These are phyloP conservation scores for Coniella vitis DNA, from an alignment of 2,329 filamentous ascomycete species.

Conservation along the genomic window DNA sequence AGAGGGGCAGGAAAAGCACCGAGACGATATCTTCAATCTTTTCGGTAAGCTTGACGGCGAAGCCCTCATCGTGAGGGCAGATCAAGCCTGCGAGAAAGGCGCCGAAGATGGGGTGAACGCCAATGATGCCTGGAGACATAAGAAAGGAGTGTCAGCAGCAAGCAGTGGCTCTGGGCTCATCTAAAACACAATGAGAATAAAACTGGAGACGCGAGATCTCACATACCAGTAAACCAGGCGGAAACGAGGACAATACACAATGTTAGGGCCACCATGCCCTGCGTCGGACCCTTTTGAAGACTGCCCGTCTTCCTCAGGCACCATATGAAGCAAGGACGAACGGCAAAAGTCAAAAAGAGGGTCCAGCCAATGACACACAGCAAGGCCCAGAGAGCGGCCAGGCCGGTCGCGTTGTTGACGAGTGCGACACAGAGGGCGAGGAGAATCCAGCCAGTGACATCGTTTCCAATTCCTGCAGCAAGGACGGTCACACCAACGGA, in stretches of 20 bases:
- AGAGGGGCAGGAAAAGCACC: slow-evolving; percentile 78
- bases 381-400: slow-evolving; percentile 80
- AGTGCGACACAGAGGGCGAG: slow-evolving; percentile 88
- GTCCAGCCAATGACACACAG: slow-evolving; percentile 69
- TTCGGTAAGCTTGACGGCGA: slow-evolving; percentile 84
- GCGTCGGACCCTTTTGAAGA: slow-evolving; percentile 81
- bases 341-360: slow-evolving; percentile 64
- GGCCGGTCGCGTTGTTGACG: slow-evolving; percentile 76
- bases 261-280: slow-evolving; percentile 76
- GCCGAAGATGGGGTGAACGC: slow-evolving; percentile 90
- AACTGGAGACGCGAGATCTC: neutral
- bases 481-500: slow-evolving; percentile 83
- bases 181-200: neutral
- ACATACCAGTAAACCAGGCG: slow-evolving; percentile 67
- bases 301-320: slow-evolving; percentile 66
- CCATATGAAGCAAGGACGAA: slow-evolving; percentile 71
- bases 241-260: slow-evolving; percentile 71
- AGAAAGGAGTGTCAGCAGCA: slow-evolving; percentile 7
- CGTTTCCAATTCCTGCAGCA: slow-evolving; percentile 87
- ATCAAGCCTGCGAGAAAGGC: slow-evolving; percentile 86
- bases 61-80: slow-evolving; percentile 82
- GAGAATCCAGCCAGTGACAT: slow-evolving; percentile 85
- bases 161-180: no score
- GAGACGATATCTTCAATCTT: slow-evolving; percentile 90
- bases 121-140: slow-evolving; percentile 57